Percentiles rank a stretch among this genome's conserved stretches.
phyloP scores from a whole-genome alignment of 2,329 filamentous ascomycete species.

The Geosmithia morbida region DNA sequence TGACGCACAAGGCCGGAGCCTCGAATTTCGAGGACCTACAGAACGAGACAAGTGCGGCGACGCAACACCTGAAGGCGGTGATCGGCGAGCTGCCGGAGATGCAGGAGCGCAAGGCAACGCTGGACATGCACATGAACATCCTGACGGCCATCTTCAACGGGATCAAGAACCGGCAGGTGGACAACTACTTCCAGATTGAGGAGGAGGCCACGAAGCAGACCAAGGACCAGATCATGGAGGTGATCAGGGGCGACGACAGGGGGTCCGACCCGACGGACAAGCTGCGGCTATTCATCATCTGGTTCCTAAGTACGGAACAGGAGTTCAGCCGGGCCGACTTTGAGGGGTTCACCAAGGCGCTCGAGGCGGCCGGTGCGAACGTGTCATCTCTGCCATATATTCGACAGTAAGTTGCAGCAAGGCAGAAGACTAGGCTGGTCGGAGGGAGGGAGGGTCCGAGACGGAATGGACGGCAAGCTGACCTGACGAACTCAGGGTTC shows the following conservation, averaged over 20 bases:
- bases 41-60: constrained; percentile 76
- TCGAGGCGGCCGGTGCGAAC: constrained; percentile 63
- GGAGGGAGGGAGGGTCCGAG: too few species aligned
- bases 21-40: constrained; percentile 86
- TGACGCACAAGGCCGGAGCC: constrained; percentile 90
- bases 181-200: constrained; percentile 92
- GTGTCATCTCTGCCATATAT: constrained; percentile 72
- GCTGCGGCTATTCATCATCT: constrained; percentile 87
- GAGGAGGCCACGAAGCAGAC: constrained; percentile 86
- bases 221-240: constrained; percentile 75
- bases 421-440: background rate
- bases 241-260: constrained; percentile 69
- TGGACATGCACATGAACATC: constrained; percentile 99
- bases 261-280: constrained; percentile 80
- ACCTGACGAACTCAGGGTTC: constrained; percentile 41
- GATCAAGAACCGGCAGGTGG: constrained; percentile 88
- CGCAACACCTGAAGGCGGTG: constrained; percentile 88
- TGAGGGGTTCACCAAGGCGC: constrained; percentile 71
- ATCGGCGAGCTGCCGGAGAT: constrained; percentile 88
- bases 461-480: background rate
- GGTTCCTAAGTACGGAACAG: constrained; percentile 88
- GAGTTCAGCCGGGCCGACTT: constrained; percentile 74
- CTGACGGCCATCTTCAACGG: constrained; percentile 60
- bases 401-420: constrained; percentile 47
- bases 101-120: constrained; percentile 75